Percentiles rank a stretch among this genome's conserved stretches.
Evolutionary conservation across 768 basidiomycete genomes (phyloP).

Genomic region (Coprinopsis marcescibilis): DNA sequence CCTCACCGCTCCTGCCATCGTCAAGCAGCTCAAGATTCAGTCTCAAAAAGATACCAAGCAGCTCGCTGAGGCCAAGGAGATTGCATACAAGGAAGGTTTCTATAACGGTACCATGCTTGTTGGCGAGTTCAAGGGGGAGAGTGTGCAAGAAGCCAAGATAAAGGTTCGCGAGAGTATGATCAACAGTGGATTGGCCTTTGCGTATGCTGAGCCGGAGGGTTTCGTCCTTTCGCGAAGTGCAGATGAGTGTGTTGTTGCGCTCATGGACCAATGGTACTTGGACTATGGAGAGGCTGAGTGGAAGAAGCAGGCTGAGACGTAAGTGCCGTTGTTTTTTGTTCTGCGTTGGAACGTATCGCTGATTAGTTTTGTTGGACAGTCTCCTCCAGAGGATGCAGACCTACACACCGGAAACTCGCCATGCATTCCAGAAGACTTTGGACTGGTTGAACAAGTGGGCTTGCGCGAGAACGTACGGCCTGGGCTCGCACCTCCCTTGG

Average conservation of each 20-base stretch:
- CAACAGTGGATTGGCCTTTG: conserved; percentile 66
- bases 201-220: conserved; percentile 95
- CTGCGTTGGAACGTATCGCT: not conserved
- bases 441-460: conserved; percentile 99
- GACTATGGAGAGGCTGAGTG: conserved; percentile 93
- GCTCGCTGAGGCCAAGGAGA: conserved; percentile 93
- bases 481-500: conserved; percentile 96
- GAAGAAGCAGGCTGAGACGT: conserved; percentile 84
- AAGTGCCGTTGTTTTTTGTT: conserved; percentile 22
- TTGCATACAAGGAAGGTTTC: conserved; percentile 98
- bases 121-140: conserved; percentile 84
- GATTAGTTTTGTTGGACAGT: conserved; percentile 32
- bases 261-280: conserved; percentile 99
- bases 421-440: conserved; percentile 86
- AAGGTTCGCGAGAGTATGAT: conserved; percentile 87
- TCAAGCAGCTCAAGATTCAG: conserved; percentile 88
- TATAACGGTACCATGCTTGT: conserved; percentile 89
- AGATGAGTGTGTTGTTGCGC: conserved; percentile 97
- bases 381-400: conserved; percentile 83
- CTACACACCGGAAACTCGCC: conserved; percentile 85
- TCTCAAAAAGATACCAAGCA: conserved; percentile 93
- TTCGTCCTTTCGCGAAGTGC: conserved; percentile 82
- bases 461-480: conserved; percentile 94
- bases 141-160: conserved; percentile 87
- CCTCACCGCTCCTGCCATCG: conserved; percentile 75